Base-by-base conservation (phyloP, 2,329 filamentous ascomycete genomes). In the Fusarium concolor region DNA sequence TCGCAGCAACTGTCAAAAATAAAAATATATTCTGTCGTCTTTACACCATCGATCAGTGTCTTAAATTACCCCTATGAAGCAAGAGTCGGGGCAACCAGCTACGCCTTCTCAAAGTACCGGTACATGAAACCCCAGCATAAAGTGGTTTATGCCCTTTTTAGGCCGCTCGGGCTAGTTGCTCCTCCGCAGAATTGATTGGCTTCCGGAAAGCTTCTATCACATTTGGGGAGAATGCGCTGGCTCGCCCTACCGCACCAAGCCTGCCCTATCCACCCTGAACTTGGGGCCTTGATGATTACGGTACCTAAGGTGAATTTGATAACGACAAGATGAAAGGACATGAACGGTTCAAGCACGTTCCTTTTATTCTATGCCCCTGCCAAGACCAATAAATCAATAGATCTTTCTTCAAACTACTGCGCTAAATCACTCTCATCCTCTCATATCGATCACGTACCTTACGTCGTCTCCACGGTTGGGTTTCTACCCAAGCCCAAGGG, bases 381-480 rank as follows among this genome's bases (percentile, higher is more conserved):
- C 38, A 47, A 38, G 28, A 29, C 42, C 6, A 31, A 33, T 10
- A 17, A 18, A 15, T 29, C 17, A 15, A 35, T 35, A 35, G 9
- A 15, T 15, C 35, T 49, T 28, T 39, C 17, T 42, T 33, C 18
- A 28, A 22, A 56, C 26, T 29, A 18, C 26, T 14, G 11, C 28
- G 38, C 47, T 42, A 47, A 22, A 29, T 4, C 12, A 12, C 15
- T 11, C 18, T 35, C 26, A 35, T 56, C 49, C 59, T 62, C 20
- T 62, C 14, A 49, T 38, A 58, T 50, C 28, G 10, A 50, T 18
- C 26, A 33, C 28, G 59, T 63, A 42, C 60, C 65, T 66, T 50
- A 44, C 42, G 18, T 51, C 35, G 52, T 55, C 66, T 67, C 66
- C 66, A 68, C 56, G 61, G 20, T 69, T 67, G 33, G 66, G 66